Evolutionary conservation across 2,329 filamentous ascomycete species (phyloP).

Genomic region (Tolypocladium guangdongense): DNA sequence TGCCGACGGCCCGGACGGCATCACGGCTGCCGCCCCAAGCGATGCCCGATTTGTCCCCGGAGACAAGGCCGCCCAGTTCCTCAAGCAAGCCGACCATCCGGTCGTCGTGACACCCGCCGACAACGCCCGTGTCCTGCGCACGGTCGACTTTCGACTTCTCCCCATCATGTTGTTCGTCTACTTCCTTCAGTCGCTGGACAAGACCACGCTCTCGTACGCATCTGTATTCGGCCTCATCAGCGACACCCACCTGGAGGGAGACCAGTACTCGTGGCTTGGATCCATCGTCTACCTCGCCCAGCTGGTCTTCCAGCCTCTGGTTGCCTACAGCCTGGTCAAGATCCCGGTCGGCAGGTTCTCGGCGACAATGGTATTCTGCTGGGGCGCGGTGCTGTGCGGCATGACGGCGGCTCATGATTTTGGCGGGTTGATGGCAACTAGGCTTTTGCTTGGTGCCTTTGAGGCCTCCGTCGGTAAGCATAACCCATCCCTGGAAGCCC

Average conservation of each 20-base stretch:
- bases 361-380: conserved; percentile 42
- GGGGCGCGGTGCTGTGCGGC: conserved; percentile 38
- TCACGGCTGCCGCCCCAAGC: conserved; percentile 14
- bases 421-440: conserved; percentile 33
- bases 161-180: conserved; percentile 46
- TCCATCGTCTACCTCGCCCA: conserved; percentile 50
- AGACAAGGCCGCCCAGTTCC: conserved; percentile 12
- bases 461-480: conserved; percentile 28
- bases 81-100: conserved; percentile 24
- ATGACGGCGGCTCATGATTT: conserved; percentile 43
- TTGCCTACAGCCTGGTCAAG: conserved; percentile 47
- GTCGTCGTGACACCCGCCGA: conserved; percentile 21
- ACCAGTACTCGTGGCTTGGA: conserved; percentile 50
- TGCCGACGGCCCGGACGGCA: background rate
- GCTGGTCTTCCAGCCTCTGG: conserved; percentile 44
- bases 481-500: background rate
- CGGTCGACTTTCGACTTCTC: conserved; percentile 29
- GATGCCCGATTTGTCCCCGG: conserved; percentile 6
- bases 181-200: conserved; percentile 53
- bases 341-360: conserved; percentile 50
- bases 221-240: conserved; percentile 53
- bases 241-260: conserved; percentile 43
- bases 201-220: conserved; percentile 48
- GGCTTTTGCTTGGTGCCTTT: conserved; percentile 47
- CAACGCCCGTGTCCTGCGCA: conserved; percentile 22